A percentile compares a stretch with the other conserved stretches of the same genome.
These are phyloP conservation scores for Chenopodium formosanum DNA, from an alignment of 148 eudicot genomes.

Conservation along the genomic window DNA sequence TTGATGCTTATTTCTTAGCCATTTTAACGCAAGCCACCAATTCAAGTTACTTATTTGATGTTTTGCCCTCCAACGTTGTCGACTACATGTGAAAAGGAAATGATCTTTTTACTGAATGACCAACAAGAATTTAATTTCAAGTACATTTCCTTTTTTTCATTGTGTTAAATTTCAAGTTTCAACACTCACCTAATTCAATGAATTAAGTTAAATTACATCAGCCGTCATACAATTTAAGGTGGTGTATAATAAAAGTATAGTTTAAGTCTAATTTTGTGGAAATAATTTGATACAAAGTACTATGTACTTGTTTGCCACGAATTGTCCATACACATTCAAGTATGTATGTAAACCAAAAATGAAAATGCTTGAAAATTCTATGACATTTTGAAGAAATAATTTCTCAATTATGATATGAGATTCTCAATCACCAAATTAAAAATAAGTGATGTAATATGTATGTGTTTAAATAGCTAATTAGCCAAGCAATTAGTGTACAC, in stretches of 20 bases:
- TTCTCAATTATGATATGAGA: no score
- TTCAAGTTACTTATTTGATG: not conserved
- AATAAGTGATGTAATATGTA: no score
- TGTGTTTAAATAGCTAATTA: not conserved
- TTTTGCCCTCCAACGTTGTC: not conserved
- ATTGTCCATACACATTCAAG: no score
- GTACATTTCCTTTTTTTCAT: not conserved
- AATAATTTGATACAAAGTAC: no score
- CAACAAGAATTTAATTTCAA: not conserved
- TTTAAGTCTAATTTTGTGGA: no score
- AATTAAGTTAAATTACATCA: not conserved
- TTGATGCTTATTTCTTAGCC: not conserved
- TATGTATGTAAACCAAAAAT: no score
- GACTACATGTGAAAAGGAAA: not conserved
- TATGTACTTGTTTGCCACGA: no score
- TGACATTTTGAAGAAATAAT: no score
- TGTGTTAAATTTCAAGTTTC: not conserved
- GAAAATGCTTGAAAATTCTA: no score
- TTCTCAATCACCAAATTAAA: not conserved
- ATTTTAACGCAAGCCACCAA: not conserved
- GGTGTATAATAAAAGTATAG: fast-evolving
- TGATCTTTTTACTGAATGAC: not conserved
- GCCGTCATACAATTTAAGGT: no score
- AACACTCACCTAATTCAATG: not conserved
- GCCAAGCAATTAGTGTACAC: slow-evolving; percentile 1